Base-by-base conservation (phyloP, 768 basidiomycete genomes). In the Suillus americanus region DNA sequence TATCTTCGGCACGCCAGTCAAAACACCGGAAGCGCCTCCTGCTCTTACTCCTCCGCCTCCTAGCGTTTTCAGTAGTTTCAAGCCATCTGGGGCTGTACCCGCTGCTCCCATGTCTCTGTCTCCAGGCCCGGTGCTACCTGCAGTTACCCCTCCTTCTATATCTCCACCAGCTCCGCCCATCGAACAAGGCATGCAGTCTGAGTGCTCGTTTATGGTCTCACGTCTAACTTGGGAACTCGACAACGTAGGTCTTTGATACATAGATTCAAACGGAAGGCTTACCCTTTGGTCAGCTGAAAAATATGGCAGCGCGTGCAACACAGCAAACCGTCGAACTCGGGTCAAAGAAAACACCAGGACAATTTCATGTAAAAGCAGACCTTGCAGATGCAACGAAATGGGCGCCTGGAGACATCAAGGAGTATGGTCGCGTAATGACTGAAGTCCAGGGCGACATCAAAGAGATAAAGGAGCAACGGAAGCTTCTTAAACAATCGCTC, bases 141-240 rank as follows among this genome's bases (percentile, higher is more conserved):
- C 64, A 13, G 43, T 59, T 20, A 50, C 66, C 33, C 57, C 69
- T 30, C 37, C 61, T 7, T 23, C 62, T 9, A 64, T 68, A 1
- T 53, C 61, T 13, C 62, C 72, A 23, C 55, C 66, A 6, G 64
- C 68, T 28, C 68, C 73, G 64, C 76, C 63, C 65, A 80, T 64
- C 65, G 83, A 87, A 65, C 82, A 86, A 62, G 87, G 89, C 12
- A 85, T 94, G 84, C 89, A 91, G 69, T 80, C 81, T 20, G 88
- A 93, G 70, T 89, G 89, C 67, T 68, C 72, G 3, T 54, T 79
- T 40, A 78, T 94, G 40, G 79, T 88, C 48, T 62, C 66, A 2
- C 75, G 72, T 14, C 72, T 92, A 46, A 71, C 66, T 2, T 79
- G 76, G 43, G 90, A 92, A 65, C 74, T 95, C 0, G 78, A 85